Conservation (phyloP, 129 eudicot species). For the Flaveria ramosissima region DNA sequence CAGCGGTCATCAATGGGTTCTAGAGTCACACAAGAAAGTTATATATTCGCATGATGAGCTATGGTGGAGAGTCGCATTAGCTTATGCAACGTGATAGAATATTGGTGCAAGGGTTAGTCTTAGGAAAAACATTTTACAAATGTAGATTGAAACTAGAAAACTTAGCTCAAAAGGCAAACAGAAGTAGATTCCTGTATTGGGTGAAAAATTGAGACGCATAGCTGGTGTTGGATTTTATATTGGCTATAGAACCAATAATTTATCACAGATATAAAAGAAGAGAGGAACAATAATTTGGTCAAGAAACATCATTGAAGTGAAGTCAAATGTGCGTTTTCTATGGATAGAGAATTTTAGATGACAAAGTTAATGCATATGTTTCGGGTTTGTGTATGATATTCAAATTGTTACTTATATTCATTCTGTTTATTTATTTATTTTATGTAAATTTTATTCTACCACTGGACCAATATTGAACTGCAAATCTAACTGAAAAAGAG, state of each 20-base stretch:
- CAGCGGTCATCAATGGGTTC: neutral
- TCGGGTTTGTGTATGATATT: neutral
- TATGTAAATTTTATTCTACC: neutral
- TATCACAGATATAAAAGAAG: neutral
- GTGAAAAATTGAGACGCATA: neutral
- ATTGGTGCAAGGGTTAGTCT: neutral
- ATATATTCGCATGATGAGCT: too few species aligned
- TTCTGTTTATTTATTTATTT: neutral
- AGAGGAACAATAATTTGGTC: neutral
- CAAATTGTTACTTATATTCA: neutral
- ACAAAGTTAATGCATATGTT: neutral
- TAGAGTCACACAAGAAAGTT: neutral
- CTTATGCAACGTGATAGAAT: neutral
- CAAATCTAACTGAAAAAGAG: neutral
- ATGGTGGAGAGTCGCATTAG: neutral
- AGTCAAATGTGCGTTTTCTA: neutral
- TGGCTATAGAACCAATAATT: neutral
- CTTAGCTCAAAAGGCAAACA: too few species aligned
- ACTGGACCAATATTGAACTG: neutral
- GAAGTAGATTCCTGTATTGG: slow-evolving; percentile 4
- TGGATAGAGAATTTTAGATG: neutral
- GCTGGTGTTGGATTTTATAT: slow-evolving; percentile 3
- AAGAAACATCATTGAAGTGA: neutral
- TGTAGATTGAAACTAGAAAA: neutral
- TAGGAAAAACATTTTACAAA: neutral